Evolutionary conservation across 768 basidiomycete species (phyloP).

Genomic region (Macrocybe gigantea): DNA sequence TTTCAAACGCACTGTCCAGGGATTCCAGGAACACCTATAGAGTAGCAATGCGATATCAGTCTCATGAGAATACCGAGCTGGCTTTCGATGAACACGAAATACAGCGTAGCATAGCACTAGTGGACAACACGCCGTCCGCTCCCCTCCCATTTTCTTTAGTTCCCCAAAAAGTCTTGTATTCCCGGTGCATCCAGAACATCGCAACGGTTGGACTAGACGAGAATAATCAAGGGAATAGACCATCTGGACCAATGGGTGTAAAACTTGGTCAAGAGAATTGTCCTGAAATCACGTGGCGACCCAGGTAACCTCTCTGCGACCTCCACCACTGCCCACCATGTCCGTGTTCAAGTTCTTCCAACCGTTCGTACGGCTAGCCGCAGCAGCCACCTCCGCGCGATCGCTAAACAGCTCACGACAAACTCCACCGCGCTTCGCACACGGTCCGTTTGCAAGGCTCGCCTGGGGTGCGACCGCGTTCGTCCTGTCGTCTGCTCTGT

Average conservation of each 20-base stretch:
- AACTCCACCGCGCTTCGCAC: no score
- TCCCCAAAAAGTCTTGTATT: constrained; percentile 68
- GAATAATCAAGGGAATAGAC: constrained; percentile 86
- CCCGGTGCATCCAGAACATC: constrained; percentile 96
- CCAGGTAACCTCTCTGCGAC: no score
- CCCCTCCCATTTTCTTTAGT: constrained; percentile 48
- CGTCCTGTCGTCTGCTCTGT: constrained; percentile 3
- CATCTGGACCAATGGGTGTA: constrained; percentile 71
- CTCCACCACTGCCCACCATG: no score
- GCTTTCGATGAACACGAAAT: constrained; percentile 97
- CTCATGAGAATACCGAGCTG: constrained; percentile 73
- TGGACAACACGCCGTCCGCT: constrained; percentile 86
- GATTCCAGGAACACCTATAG: constrained; percentile 93
- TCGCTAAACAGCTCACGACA: no score
- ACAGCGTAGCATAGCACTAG: constrained; percentile 91
- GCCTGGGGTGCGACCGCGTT: constrained; percentile 11
- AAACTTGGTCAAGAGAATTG: constrained; percentile 64
- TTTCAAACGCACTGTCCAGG: constrained; percentile 92
- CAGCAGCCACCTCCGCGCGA: no score
- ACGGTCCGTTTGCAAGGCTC: not conserved
- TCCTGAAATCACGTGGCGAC: constrained; percentile 22
- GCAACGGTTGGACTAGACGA: constrained; percentile 78
- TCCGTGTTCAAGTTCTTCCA: no score
- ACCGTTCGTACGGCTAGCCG: no score
- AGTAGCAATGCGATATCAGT: not conserved